A percentile compares a stretch with the other conserved stretches of the same genome.
Evolutionary conservation across 2,329 filamentous ascomycete genomes (phyloP).

Genomic region (Fusarium nematophilum): DNA sequence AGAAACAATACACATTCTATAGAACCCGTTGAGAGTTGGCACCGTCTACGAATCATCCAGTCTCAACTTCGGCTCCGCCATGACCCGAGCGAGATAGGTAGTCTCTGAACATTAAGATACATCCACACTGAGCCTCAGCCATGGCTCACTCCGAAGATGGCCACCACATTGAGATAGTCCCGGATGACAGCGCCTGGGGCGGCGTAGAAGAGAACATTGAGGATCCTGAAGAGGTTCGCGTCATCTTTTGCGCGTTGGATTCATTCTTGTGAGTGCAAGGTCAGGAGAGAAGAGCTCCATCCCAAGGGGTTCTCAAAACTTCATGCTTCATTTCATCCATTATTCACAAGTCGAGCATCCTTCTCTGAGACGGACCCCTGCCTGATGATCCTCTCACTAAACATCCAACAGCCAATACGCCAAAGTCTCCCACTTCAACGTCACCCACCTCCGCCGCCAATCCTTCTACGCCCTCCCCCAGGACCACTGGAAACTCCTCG

Average conservation of each 20-base stretch:
- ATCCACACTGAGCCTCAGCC: conserved; percentile 4
- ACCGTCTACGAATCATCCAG: conserved; percentile 1
- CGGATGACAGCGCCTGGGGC: conserved; percentile 62
- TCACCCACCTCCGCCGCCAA: conserved; percentile 89
- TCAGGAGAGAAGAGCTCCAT: background rate
- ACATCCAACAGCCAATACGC: conserved; percentile 77
- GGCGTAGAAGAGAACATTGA: conserved; percentile 73
- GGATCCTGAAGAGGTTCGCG: conserved; percentile 83
- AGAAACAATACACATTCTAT: too few relatives aligned
- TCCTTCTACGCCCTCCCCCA: conserved; percentile 92
- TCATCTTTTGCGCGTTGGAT: conserved; percentile 85
- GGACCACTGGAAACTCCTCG: conserved; percentile 84
- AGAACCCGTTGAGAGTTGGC: background rate
- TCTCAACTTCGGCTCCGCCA: conserved; percentile 17
- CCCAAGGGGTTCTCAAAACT: too few relatives aligned
- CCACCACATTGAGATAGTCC: conserved; percentile 31
- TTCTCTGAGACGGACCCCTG: too few relatives aligned
- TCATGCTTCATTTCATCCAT: too few relatives aligned
- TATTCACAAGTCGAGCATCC: too few relatives aligned
- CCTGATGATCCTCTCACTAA: conserved; percentile 36
- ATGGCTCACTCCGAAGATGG: conserved; percentile 39
- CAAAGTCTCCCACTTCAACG: conserved; percentile 86
- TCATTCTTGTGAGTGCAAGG: conserved; percentile 70
- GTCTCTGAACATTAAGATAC: conserved; percentile 10
- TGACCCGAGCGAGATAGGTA: conserved; percentile 23